Evolutionary conservation across 2,329 filamentous ascomycete species (phyloP).

Genomic region (Grosmannia huntii): DNA sequence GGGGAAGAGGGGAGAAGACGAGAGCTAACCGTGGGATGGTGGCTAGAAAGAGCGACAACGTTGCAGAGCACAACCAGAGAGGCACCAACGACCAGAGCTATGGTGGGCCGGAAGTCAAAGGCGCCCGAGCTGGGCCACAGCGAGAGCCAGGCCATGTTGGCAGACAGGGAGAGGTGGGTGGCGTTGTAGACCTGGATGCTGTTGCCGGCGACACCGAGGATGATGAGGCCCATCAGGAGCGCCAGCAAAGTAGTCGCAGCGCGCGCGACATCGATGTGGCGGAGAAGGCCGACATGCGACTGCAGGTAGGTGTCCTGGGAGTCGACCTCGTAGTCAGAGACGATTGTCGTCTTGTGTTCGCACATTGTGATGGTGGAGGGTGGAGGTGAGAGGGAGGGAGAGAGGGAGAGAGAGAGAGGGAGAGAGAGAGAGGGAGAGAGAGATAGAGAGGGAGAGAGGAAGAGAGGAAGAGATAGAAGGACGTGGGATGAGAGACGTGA

Average conservation of each 20-base stretch:
- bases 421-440: neutral
- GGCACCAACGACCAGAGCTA: slow-evolving; percentile 40
- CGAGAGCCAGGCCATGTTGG: slow-evolving; percentile 29
- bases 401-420: neutral
- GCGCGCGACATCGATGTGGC: slow-evolving; percentile 29
- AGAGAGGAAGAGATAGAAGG: neutral
- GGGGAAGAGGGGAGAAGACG: neutral
- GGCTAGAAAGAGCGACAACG: slow-evolving; percentile 34
- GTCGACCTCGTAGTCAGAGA: slow-evolving; percentile 37
- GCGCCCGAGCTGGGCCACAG: slow-evolving; percentile 39
- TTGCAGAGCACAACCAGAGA: slow-evolving; percentile 36
- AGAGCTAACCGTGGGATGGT: slow-evolving; percentile 33
- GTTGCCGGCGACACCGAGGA: slow-evolving; percentile 42
- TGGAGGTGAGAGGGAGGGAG: no score
- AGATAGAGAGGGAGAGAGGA: neutral
- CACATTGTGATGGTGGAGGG: slow-evolving; percentile 5
- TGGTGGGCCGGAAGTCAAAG: slow-evolving; percentile 43
- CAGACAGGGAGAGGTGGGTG: slow-evolving; percentile 31
- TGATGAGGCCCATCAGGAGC: slow-evolving; percentile 35
- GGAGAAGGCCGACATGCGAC: slow-evolving; percentile 25
- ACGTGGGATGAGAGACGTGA: neutral
- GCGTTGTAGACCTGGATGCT: slow-evolving; percentile 40
- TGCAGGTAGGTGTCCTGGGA: slow-evolving; percentile 24
- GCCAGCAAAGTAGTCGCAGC: slow-evolving; percentile 35
- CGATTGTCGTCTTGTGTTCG: slow-evolving; percentile 8